Base-by-base conservation (phyloP, 305 asterid species). In the Fraxinus ornus region DNA sequence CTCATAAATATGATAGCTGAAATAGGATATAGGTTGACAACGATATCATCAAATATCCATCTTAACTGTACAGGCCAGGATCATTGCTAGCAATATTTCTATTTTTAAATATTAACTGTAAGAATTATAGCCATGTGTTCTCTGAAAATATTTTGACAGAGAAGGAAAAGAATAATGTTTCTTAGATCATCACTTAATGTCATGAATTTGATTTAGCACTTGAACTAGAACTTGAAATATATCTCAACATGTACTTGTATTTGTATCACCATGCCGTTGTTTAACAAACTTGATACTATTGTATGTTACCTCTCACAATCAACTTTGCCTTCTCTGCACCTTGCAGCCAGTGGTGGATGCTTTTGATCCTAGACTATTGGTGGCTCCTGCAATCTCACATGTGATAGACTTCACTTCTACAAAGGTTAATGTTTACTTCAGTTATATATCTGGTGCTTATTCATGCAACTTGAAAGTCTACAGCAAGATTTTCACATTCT, bases 291-390 rank as follows among this genome's bases (percentile, higher is more conserved):
- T 3, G 19, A 66, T 62, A 62, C 76, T 75, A 62, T 73, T 55
- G 47, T 55, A 37, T 33, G 22, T 19, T 39, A 55, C 15, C 72
- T 30, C 76, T 17, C 39, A 52, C 82, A 71, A 66, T 77, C 5
- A 22, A 62, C 64, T 83, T 80, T 10, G 19, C 76, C 64, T 33
- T 36, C 79, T 82, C 76, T 84, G 76, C 78, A 83, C 83, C 81
- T 66, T 89, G 79, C 98, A 96, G 99, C 99, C 98, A 55, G 99
- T 96, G 57, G 99, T 96, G 88, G 99, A 96, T 89, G 98, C 98
- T 86, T 96, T 96, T 78, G 99, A 96, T 90, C 94, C 97, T 82
- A 90, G 99, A 86, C 84, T 94, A 84, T 88, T 94, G 91, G 99
- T 95, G 84, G 97, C 99, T 79, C 99, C 99, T 62, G 97, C 98